Evolutionary conservation across 441 rosid species (phyloP), one percentile per base, ranked within the genome.

Genomic region (Pelargonium myrrhifolium): DNA sequence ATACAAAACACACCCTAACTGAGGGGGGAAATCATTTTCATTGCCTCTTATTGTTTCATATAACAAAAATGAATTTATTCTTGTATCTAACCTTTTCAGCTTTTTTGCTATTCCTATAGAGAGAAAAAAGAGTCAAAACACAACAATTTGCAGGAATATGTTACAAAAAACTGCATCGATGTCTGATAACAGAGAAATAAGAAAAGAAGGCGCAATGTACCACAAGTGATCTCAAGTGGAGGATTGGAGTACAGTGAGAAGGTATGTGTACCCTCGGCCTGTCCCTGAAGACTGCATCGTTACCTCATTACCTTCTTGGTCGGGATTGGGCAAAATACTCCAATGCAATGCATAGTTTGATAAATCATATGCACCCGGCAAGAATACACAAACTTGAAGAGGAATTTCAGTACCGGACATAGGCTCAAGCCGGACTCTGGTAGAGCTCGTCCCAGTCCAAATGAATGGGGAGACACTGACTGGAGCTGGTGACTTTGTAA

Each of bases 391-490:
- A 62, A 92, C 73, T 85, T 83, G 85, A 76, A 92, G 85, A 24
- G 89, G 86, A 72, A 89, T 77, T 76, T 82, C 85, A 0, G 68
- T 59, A 9, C 84, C 77, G 15, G 97, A 89, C 73, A 73, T 61
- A 12, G 99, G 91, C 75, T 77, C 81, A 62, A 89, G 75, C 68
- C 51, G 75, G 67, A 85, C 74, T 64, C 77, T 85, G 62, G 89
- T 87, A 22, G 85, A 81, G 75, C 93, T 87, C 64, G 92, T 78
- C 65, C 90, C 97, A 47, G 89, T 85, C 99, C 98, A 95, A 59
- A 90, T 75, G 78, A 86, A 87, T 0, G 96, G 89, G 43, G 87
- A 78, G 62, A 81, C 85, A 47, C 87, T 84, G 75, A 83, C 91
- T 20, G 75, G 77, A 18, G 85, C 74, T 24, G 68, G 31, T 12